Conservation (phyloP, 78 protist genomes). For the Mastigamoeba balamuthi region DNA sequence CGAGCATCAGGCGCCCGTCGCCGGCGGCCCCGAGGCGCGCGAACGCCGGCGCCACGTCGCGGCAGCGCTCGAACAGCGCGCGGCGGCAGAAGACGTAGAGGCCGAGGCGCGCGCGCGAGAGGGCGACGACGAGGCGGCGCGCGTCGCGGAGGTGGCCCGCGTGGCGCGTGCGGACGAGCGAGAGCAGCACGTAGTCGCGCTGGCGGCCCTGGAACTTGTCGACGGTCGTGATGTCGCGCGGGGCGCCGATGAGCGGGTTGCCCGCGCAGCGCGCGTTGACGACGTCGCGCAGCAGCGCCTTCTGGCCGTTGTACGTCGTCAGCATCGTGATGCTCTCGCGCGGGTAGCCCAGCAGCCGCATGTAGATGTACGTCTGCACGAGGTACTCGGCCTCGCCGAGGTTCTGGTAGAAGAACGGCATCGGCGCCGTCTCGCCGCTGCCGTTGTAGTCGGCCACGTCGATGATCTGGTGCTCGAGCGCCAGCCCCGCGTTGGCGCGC, state of each 20-base stretch:
- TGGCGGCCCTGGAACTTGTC: slow-evolving; percentile 93
- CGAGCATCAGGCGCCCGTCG: neutral
- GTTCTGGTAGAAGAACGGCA: slow-evolving; percentile 78
- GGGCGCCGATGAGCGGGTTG: slow-evolving; percentile 51
- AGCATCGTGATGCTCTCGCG: slow-evolving; percentile 63
- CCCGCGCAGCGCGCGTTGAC: slow-evolving; percentile 10
- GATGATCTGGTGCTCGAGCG: slow-evolving; percentile 63
- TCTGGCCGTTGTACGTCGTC: slow-evolving; percentile 94
- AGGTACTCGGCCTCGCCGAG: slow-evolving; percentile 91
- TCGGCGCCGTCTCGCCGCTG: slow-evolving; percentile 66
- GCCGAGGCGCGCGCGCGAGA: slow-evolving; percentile 93
- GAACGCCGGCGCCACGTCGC: slow-evolving; percentile 54
- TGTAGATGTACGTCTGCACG: slow-evolving; percentile 79
- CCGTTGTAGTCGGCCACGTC: slow-evolving; percentile 73
- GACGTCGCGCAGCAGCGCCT: slow-evolving; percentile 41
- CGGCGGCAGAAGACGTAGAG: slow-evolving; percentile 75
- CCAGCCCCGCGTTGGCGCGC: slow-evolving; percentile 45
- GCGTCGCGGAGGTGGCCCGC: slow-evolving; percentile 87
- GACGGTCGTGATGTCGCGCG: slow-evolving; percentile 75
- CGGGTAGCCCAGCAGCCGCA: slow-evolving; percentile 85
- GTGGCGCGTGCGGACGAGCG: slow-evolving; percentile 81
- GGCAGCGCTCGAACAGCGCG: slow-evolving; percentile 52
- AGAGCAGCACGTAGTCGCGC: slow-evolving; percentile 82
- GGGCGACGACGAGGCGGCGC: slow-evolving; percentile 74
- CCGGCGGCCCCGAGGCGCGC: neutral